Base-by-base conservation (phyloP, 352 stramenopile genomes). In the Globisporangium nagaii region DNA sequence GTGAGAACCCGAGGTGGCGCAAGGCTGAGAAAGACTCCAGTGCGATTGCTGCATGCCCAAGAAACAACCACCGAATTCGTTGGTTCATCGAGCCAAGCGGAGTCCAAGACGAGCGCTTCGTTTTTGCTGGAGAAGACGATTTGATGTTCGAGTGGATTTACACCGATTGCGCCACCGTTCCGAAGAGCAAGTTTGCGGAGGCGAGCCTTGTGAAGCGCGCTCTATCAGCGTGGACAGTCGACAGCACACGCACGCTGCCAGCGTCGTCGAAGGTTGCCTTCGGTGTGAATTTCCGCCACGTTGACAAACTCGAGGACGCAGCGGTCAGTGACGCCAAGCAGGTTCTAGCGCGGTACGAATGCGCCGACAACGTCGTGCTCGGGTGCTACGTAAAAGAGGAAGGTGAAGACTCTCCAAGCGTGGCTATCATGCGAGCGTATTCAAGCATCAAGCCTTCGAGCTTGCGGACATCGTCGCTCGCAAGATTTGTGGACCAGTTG, bases 81-180 rank as follows among this genome's bases (percentile, higher is more conserved):
- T 72, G 64, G 60, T 72, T 63, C 46, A 59, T 66, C 25, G 47
- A 65, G 20, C 56, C 64, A 1, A 52, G 17, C 9, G 19, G 27
- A 2, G 13, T 17, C 1, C 58, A 27, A 30, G 35, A 24, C 20
- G 52, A 65, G 35, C 52, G 56, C 8, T 72, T 59, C 37, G 36
- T 58, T 3, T 58, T 69, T 19, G 49, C 58, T 15, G 64, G 27
- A 6, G 64, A 71, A 51, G 52, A n/a, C 8, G 64, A 63, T 37
- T 44, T 64, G 17, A 47, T 53, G 20, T 63, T 65, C 15, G 64
- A 68, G 27, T 68, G 54, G 22, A 28, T 60, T 2, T 71, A 61
- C 39, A 49, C 68, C 13, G 40, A 63, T 5, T 62, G 8, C 15
- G 30, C 19, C 34, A 40, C 37, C 24, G 24, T 48, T 43, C 8